Evolutionary conservation across 2,329 filamentous ascomycete species (phyloP), one percentile per base, ranked within the genome.

Genomic region (Cladosporium sp.): DNA sequence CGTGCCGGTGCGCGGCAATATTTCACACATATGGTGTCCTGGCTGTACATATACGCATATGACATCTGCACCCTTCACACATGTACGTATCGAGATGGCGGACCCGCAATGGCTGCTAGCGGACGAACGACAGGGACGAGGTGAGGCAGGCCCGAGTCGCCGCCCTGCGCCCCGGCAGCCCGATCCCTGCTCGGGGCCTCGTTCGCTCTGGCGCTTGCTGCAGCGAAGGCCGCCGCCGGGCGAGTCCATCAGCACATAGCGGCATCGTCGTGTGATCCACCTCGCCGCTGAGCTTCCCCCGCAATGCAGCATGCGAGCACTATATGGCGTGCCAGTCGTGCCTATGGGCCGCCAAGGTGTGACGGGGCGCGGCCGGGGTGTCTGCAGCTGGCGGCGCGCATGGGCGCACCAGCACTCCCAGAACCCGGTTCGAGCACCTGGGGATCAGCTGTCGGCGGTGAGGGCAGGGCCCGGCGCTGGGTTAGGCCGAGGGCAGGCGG

Each of bases 371-470:
- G n/a, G n/a, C 35, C 35, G 35, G 35, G 35, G 35, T 38, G 35
- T 14, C 11, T 38, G 35, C 35, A 38, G 35, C 16, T 14, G 35
- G 35, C 35, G 8, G 11, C 35, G 35, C 35, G 22, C 5, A 11
- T 38, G 35, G 35, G 35, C 35, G 35, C 48, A 50, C 40, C 48
- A 50, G 16, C 37, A 50, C 48, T 35, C 48, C 48, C 48, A 50
- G 41, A 43, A 43, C 48, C 48, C 48, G 48, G 48, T 50, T 50
- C 31, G 46, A 50, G 32, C 40, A 50, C 48, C 48, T 50, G 3
- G 40, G 13, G 48, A 22, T 19, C 32, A 35, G 18, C 28, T 13
- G 38, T 19, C 48, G 40, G 48, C 40, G 48, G 48, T 50, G 48
- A 50, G 31, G 48, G 48, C 48, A 31, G 14, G 22, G 38, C 40